These are phyloP conservation scores for Phytopythium kandeliae DNA, from an alignment of 352 stramenopile genomes.

Conservation along the genomic window DNA sequence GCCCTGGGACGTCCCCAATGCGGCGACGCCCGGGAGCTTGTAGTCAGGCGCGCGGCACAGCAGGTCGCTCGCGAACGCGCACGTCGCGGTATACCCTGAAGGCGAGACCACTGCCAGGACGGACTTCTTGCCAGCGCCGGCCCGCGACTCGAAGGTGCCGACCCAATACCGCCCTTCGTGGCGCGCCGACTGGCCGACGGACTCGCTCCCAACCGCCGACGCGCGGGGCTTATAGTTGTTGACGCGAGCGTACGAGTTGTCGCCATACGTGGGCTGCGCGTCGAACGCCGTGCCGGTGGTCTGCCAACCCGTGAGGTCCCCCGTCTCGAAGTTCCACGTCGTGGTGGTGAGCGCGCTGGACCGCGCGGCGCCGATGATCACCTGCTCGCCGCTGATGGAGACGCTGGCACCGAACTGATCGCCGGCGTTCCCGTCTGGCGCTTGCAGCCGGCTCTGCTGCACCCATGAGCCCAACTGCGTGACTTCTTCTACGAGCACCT, in stretches of 20 bases:
- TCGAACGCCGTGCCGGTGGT: slow-evolving; percentile 92
- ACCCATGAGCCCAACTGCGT: slow-evolving; percentile 54
- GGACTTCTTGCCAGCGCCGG: slow-evolving; percentile 53
- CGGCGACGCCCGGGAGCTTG: slow-evolving; percentile 55
- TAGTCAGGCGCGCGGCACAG: slow-evolving; percentile 70
- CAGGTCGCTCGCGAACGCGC: slow-evolving; percentile 65
- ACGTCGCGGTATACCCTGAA: slow-evolving; percentile 30
- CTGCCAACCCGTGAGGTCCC: slow-evolving; percentile 91
- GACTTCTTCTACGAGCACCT: slow-evolving; percentile 50
- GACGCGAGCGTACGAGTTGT: slow-evolving; percentile 88
- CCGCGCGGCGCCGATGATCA: slow-evolving; percentile 62
- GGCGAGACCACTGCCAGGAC: slow-evolving; percentile 15
- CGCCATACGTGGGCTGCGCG: slow-evolving; percentile 93
- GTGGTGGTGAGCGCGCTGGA: slow-evolving; percentile 77
- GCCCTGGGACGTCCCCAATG: slow-evolving; percentile 75
- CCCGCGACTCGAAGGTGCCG: slow-evolving; percentile 90
- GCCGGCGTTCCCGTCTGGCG: slow-evolving; percentile 64
- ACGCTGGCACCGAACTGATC: slow-evolving; percentile 77
- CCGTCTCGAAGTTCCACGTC: slow-evolving; percentile 98
- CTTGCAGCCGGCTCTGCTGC: slow-evolving; percentile 46
- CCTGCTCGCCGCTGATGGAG: slow-evolving; percentile 68
- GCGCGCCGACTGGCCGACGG: slow-evolving; percentile 31
- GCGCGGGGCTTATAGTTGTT: slow-evolving; percentile 43
- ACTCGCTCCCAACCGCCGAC: slow-evolving; percentile 26
- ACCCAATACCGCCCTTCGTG: slow-evolving; percentile 93